Evolutionary conservation across 768 basidiomycete species (phyloP), one percentile per base, ranked within the genome.

Genomic region (Macrolepiota fuliginosa): DNA sequence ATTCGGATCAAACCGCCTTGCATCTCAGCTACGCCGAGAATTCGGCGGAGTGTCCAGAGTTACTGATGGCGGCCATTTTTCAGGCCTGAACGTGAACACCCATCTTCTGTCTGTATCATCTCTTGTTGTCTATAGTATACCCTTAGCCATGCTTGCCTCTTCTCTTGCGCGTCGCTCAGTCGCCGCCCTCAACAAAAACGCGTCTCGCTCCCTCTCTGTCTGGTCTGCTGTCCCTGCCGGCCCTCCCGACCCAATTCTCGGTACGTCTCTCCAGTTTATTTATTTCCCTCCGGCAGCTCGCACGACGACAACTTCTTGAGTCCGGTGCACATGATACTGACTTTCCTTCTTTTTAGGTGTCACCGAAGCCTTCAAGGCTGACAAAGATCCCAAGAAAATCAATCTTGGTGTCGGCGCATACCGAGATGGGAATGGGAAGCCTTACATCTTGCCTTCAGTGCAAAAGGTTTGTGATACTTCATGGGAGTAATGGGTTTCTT

Each of bases 321-420:
- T 12, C 6, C 61, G 49, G 61, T 55, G 54, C 53, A 51, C 56
- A 32, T 29, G n/a, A 37, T 27, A 29, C 46, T 36, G 39, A 60
- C 67, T 61, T 66, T 60, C 56, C 55, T 54, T 63, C 37, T 59
- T 42, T 61, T 39, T 60, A 92, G 91, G 92, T 64, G 83, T 99
- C 53, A 90, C 92, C 29, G 96, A 98, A 72, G 94, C 94, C 29
- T 99, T 95, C 86, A 97, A 96, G 79, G 93, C 94, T 47, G 94
- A 98, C 84, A 89, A 86, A 69, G 87, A 91, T 73, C 80, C 91
- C 17, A 87, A 88, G 66, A 98, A 98, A 76, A 96, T 99, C 71
- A 99, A 98, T 78, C 83, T 99, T 62, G 97, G 97, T 71, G 97
- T 98, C 66, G 97, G 97, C 69, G 92, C 94, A 49, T 98, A 95